Base-by-base conservation (phyloP, 164 flowering plant species). In the Chimonanthus salicifolius region DNA sequence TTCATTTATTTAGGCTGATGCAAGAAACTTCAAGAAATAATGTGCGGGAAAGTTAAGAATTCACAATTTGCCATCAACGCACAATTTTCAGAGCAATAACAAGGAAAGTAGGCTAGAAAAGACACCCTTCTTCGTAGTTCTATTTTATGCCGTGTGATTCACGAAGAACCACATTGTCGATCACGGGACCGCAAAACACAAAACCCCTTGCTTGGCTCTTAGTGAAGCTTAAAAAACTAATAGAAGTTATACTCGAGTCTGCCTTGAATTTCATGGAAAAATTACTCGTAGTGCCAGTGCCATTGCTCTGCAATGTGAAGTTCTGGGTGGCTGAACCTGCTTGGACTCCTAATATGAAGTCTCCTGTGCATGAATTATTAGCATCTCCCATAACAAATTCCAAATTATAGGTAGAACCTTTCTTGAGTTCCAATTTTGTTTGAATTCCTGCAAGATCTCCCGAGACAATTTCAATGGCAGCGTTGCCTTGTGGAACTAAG, bases 401-500 rank as follows among this genome's bases (percentile, higher is more conserved):
- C 70, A 87, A 65, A 43, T 64, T 73, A 67, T 84, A 87, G 43
- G 71, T 44, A 3, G 81, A 76, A 51, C 81, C 86, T 62, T 76
- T 73, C 1, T 69, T 45, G 5, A 85, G 79, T 18, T 13, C 33
- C 49, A 18, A 18, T 47, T 78, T 80, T 47, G 84, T 81, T 49
- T 83, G 82, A 68, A 85, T 58, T 46, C 85, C 89, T 3, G 80
- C 47, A 48, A 81, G 72, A 67, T 43, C 70, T 21, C 80, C 86
- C 3, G 82, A 82, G 50, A 86, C 76, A 15, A 85, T 58, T 74
- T 87, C 88, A 3, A 85, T 67, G 6, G 89, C 88, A 67, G 85
- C 83, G 9, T 83, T 78, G 70, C 89, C 89, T 72, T 81, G 73
- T 54, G 87, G 89, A 63, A 87, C 84, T 48, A 49, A 74, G 80